Evolutionary conservation across 2,329 filamentous ascomycete species (phyloP).

Genomic region (Fusarium sp.): DNA sequence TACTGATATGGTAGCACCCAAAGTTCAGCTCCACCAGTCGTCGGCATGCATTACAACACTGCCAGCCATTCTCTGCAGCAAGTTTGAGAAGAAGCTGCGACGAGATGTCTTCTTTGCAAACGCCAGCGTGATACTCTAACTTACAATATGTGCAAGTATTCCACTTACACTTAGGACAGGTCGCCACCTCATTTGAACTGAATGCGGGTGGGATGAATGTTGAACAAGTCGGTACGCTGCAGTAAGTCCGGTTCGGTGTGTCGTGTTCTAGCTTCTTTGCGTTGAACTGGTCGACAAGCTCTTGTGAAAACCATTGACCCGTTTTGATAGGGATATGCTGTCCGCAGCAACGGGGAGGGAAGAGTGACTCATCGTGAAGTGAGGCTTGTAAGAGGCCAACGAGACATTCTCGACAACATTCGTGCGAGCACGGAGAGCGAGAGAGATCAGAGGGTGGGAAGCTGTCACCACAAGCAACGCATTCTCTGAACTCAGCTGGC

Average conservation of each 20-base stretch:
- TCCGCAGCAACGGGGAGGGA: conserved; percentile 66
- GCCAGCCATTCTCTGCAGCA: conserved; percentile 60
- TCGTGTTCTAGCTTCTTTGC: conserved; percentile 61
- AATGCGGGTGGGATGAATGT: conserved; percentile 56
- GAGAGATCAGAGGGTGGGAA: not conserved
- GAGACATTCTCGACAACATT: conserved; percentile 64
- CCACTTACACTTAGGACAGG: conserved; percentile 55
- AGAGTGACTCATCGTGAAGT: conserved; percentile 61
- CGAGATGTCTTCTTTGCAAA: conserved; percentile 59
- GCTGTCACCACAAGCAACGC: conserved; percentile 4
- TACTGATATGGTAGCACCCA: conserved; percentile 70
- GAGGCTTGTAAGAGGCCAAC: conserved; percentile 55
- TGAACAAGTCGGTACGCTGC: conserved; percentile 56
- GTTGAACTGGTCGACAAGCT: conserved; percentile 53
- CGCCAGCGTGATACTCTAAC: conserved; percentile 52
- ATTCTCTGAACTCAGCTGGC: not conserved
- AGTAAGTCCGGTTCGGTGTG: conserved; percentile 63
- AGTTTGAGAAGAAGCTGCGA: conserved; percentile 55
- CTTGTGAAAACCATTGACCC: conserved; percentile 49
- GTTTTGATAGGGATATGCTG: conserved; percentile 53
- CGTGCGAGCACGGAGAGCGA: conserved; percentile 54
- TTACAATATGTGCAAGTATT: conserved; percentile 66
- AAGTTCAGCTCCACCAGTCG: conserved; percentile 58
- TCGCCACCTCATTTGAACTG: conserved; percentile 50
- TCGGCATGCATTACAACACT: conserved; percentile 59